These are phyloP conservation scores for Cladosporium sp. DNA, from an alignment of 2,329 filamentous ascomycete species.

Conservation along the genomic window DNA sequence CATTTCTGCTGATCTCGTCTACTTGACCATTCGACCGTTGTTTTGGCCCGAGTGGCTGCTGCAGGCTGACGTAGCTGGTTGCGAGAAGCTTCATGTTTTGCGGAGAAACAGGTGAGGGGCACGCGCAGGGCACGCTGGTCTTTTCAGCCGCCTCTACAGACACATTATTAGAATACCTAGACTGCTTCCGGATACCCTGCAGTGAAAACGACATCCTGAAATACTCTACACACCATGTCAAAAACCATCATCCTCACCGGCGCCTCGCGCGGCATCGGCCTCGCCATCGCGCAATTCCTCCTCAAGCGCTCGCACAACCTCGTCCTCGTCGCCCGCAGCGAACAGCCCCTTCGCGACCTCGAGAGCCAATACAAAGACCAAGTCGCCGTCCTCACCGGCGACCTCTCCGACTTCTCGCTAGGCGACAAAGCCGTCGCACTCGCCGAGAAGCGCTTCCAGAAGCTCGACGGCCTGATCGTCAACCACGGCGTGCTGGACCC, in stretches of 20 bases:
- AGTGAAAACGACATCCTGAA: no score
- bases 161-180: no score
- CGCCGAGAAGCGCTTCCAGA: slow-evolving; percentile 57
- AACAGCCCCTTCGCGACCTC: slow-evolving; percentile 48
- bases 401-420: slow-evolving; percentile 49
- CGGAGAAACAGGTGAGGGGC: no score
- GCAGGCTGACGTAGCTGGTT: no score
- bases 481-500: slow-evolving; percentile 83
- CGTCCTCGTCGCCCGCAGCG: slow-evolving; percentile 50
- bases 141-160: no score
- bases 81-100: no score
- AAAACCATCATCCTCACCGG: slow-evolving; percentile 49
- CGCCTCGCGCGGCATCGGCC: slow-evolving; percentile 60
- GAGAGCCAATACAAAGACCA: slow-evolving; percentile 46
- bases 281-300: slow-evolving; percentile 54
- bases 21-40: no score
- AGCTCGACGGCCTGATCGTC: slow-evolving; percentile 73
- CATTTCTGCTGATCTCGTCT: no score
- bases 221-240: not conserved
- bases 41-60: no score
- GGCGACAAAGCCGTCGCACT: slow-evolving; percentile 57
- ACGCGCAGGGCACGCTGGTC: no score
- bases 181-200: no score
- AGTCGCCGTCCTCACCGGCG: slow-evolving; percentile 53
- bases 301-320: slow-evolving; percentile 51